Evolutionary conservation across 2,329 filamentous ascomycete species (phyloP).

Genomic region (Emergomyces africanus): DNA sequence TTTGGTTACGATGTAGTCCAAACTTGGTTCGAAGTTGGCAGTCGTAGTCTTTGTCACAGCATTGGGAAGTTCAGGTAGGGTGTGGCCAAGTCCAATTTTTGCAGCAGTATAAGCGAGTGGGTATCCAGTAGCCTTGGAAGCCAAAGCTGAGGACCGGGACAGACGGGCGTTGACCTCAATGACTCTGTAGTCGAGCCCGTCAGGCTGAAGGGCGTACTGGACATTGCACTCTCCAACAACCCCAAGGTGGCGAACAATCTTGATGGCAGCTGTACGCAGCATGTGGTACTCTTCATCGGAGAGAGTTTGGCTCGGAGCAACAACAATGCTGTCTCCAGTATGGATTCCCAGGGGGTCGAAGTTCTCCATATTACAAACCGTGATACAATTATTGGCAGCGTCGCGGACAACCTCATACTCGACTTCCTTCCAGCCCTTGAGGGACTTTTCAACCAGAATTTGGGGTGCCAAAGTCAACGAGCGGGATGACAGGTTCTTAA

Average conservation of each 20-base stretch:
- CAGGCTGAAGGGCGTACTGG: slow-evolving; percentile 91
- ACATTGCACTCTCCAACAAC: slow-evolving; percentile 99
- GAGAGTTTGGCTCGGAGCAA: slow-evolving; percentile 90
- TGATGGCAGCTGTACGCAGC: slow-evolving; percentile 94
- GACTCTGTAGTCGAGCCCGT: slow-evolving; percentile 94
- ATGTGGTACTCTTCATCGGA: slow-evolving; percentile 99
- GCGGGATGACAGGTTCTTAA: slow-evolving; percentile 82
- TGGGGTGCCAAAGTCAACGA: slow-evolving; percentile 90
- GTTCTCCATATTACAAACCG: slow-evolving; percentile 98
- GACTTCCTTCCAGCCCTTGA: slow-evolving; percentile 99
- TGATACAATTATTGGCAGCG: slow-evolving; percentile 97
- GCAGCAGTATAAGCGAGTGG: slow-evolving; percentile 94
- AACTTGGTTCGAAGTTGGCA: slow-evolving; percentile 93
- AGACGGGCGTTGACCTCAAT: slow-evolving; percentile 99
- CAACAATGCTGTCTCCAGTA: slow-evolving; percentile 97
- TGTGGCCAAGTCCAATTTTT: slow-evolving; percentile 95
- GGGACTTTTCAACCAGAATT: slow-evolving; percentile 94
- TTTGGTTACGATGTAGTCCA: slow-evolving; percentile 98
- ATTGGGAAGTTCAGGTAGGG: slow-evolving; percentile 87
- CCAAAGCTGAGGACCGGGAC: slow-evolving; percentile 89
- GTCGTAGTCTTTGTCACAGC: slow-evolving; percentile 98
- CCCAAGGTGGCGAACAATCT: slow-evolving; percentile 92
- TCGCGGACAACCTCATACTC: slow-evolving; percentile 98
- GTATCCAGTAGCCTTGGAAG: slow-evolving; percentile 96
- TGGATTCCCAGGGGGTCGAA: slow-evolving; percentile 96